A percentile compares a stretch with the other conserved stretches of the same genome.
These are phyloP conservation scores for Candida arabinofermentans DNA, from an alignment of 805 yeast species.

Conservation along the genomic window DNA sequence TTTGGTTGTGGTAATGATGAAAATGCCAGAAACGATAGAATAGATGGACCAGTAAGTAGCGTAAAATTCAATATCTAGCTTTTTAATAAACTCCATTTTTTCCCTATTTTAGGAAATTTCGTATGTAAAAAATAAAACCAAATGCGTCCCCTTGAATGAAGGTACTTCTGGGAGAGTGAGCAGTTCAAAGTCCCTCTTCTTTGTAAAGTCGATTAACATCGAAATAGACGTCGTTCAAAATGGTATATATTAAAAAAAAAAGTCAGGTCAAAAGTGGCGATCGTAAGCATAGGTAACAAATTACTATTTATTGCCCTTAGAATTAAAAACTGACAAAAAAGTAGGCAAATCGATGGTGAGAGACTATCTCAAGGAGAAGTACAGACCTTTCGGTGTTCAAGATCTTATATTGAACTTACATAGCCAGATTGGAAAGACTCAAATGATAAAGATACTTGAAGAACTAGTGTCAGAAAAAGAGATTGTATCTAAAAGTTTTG, in stretches of 20 bases:
- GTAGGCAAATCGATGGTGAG: constrained; percentile 4
- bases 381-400: constrained; percentile 44
- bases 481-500: constrained; percentile 38
- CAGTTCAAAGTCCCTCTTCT: no score
- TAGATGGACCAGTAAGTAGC: no score
- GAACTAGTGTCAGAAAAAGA: constrained; percentile 30
- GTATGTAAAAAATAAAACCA: no score
- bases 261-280: constrained; percentile 8
- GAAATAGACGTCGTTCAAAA: no score
- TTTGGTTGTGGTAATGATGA: constrained; percentile 73
- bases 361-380: constrained; percentile 38
- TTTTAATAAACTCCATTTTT: no score
- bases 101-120: no score
- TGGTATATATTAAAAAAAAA: no score
- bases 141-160: no score
- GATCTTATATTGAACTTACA: constrained; percentile 45
- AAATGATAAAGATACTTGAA: constrained; percentile 35
- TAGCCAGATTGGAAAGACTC: constrained; percentile 33
- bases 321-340: constrained; percentile 1
- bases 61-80: no score
- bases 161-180: no score
- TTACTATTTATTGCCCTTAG: background rate
- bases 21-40: constrained; percentile 54
- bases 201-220: no score
- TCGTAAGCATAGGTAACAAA: constrained; percentile 11